Evolutionary conservation across 139 green algal species (phyloP).

Genomic region (Micromonas pusilla): DNA sequence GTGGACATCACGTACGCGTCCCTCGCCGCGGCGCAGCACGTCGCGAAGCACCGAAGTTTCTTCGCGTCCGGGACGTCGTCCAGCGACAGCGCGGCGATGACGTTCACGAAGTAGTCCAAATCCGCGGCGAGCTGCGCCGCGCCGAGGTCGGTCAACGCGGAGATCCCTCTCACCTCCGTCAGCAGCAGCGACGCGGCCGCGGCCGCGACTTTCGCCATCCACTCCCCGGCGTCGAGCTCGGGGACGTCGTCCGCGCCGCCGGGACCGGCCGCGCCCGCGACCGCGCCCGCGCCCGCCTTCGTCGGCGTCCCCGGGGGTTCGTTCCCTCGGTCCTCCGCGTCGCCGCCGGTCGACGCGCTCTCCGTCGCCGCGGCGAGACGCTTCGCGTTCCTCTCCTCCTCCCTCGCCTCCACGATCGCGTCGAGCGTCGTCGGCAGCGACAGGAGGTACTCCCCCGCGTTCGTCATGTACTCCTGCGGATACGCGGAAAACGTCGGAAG

Average conservation of each 20-base stretch:
- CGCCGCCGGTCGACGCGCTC: constrained; percentile 9
- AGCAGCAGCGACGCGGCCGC: constrained; percentile 42
- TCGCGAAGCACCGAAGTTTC: neutral
- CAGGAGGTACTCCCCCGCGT: constrained; percentile 82
- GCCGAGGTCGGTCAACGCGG: constrained; percentile 43
- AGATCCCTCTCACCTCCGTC: constrained; percentile 47
- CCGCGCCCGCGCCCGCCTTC: neutral
- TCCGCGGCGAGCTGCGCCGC: constrained; percentile 78
- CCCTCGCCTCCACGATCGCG: constrained; percentile 41
- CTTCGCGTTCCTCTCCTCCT: neutral
- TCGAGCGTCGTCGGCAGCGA: constrained; percentile 83
- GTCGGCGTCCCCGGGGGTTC: no score
- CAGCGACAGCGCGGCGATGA: constrained; percentile 76
- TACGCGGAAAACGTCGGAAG: constrained; percentile 81
- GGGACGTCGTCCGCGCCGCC: constrained; percentile 37
- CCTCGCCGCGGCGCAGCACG: neutral
- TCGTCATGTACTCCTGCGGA: constrained; percentile 42
- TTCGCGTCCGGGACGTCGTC: no score
- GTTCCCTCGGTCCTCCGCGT: constrained; percentile 29
- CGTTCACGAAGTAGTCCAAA: constrained; percentile 89
- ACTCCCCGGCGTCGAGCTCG: constrained; percentile 63
- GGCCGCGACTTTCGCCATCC: constrained; percentile 61
- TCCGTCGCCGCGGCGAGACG: neutral
- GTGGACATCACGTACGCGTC: neutral
- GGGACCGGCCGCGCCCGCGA: neutral